Evolutionary conservation across 345 rosid genomes (phyloP).

Genomic region (Camelina sativa): DNA sequence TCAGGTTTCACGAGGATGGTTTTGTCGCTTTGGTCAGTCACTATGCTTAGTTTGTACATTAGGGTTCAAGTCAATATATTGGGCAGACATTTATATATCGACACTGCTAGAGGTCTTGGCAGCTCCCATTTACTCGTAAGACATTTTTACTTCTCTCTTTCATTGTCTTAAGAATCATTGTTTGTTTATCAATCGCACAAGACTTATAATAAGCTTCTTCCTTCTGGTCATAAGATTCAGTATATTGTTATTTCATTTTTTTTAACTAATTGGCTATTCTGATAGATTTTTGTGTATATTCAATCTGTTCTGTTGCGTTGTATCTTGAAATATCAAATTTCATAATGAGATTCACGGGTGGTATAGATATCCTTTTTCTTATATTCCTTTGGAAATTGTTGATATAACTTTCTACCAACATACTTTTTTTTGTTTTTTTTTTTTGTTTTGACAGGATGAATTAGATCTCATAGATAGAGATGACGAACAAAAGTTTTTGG

Average conservation of each 20-base stretch:
- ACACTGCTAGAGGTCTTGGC: slow-evolving; percentile 78
- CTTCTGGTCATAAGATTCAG: neutral
- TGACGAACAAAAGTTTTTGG: slow-evolving; percentile 77
- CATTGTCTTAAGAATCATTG: neutral
- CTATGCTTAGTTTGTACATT: slow-evolving; percentile 81
- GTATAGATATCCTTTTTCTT: neutral
- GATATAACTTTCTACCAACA: neutral
- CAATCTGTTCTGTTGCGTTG: neutral
- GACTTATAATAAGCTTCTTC: slow-evolving; percentile 3
- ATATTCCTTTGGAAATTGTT: neutral
- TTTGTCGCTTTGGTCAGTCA: slow-evolving; percentile 84
- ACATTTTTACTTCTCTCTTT: slow-evolving; percentile 14
- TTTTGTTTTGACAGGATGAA: slow-evolving; percentile 58
- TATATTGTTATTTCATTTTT: neutral
- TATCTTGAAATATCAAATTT: slow-evolving; percentile 1
- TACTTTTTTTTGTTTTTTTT: too few species aligned
- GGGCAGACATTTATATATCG: slow-evolving; percentile 92
- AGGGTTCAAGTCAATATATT: slow-evolving; percentile 96
- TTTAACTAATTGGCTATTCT: neutral
- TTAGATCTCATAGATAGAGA: slow-evolving; percentile 73
- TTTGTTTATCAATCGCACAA: neutral
- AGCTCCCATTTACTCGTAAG: slow-evolving; percentile 74
- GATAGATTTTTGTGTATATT: neutral
- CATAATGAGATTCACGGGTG: neutral
- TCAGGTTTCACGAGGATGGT: slow-evolving; percentile 91